phyloP scores from a whole-genome alignment of 106 monocot species.

The Apostasia shenzhenica region DNA sequence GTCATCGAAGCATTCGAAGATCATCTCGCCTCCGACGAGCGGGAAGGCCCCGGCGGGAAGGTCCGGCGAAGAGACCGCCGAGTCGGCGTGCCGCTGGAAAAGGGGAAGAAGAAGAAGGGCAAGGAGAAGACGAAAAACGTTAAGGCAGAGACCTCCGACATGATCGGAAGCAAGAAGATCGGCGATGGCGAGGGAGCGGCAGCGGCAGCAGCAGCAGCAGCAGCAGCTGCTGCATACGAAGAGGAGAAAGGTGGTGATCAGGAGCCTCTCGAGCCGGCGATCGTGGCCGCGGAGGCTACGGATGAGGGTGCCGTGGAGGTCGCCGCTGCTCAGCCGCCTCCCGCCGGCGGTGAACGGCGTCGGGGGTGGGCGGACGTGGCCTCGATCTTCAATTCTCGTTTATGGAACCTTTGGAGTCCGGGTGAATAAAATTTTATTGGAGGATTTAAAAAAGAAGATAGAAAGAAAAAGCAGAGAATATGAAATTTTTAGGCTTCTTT shows the following conservation, averaged over 20 bases:
- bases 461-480: neutral
- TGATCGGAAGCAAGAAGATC: neutral
- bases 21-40: conserved; percentile 35
- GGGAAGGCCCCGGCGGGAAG: conserved; percentile 1
- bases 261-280: no score
- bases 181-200: neutral
- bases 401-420: conserved; percentile 48
- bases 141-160: neutral
- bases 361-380: conserved; percentile 40
- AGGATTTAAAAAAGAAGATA: neutral
- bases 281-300: neutral
- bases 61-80: neutral
- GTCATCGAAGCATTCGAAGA: conserved; percentile 66
- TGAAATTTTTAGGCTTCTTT: no score
- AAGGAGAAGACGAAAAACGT: conserved; percentile 6
- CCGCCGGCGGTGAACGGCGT: conserved; percentile 16
- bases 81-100: neutral
- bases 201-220: neutral
- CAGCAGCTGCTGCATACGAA: neutral
- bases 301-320: neutral
- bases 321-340: neutral
- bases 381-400: conserved; percentile 31
- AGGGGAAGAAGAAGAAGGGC: conserved; percentile 13
- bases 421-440: neutral
- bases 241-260: neutral